Conservation (phyloP, 1,139 yeast genomes). For the Blastobotrys illinoisensis region DNA sequence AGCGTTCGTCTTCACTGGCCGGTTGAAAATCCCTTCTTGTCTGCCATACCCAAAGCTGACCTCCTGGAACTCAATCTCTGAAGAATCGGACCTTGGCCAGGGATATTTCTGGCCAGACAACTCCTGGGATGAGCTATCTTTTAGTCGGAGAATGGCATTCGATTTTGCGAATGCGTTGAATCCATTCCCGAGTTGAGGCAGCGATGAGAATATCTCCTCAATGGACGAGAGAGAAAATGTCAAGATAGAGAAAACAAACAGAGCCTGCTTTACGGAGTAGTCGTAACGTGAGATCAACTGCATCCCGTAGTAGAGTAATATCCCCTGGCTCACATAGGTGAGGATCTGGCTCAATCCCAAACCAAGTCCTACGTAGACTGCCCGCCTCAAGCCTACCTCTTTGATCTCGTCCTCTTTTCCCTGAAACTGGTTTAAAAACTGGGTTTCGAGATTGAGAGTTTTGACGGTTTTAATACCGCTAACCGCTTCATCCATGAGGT, state of each 20-base stretch:
- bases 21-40: neutral
- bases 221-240: constrained; percentile 69
- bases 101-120: constrained; percentile 6
- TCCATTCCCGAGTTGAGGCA: constrained; percentile 77
- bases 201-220: constrained; percentile 49
- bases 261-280: constrained; percentile 51
- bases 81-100: constrained; percentile 8
- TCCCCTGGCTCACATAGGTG: constrained; percentile 57
- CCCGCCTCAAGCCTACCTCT: constrained; percentile 26
- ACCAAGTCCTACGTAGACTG: constrained; percentile 47
- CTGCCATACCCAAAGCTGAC: constrained; percentile 44
- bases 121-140: constrained; percentile 29
- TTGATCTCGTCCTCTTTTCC: constrained; percentile 25
- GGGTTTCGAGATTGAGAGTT: constrained; percentile 45
- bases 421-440: constrained; percentile 42
- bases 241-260: constrained; percentile 66
- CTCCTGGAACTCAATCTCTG: constrained; percentile 39
- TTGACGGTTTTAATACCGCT: constrained; percentile 59
- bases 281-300: constrained; percentile 51
- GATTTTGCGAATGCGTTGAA: constrained; percentile 35
- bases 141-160: constrained; percentile 40
- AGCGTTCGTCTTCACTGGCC: neutral
- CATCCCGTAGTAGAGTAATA: constrained; percentile 73
- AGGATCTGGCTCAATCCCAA: constrained; percentile 52
- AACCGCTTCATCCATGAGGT: constrained; percentile 52